These are phyloP conservation scores for Wallacemonas sp. DNA, from an alignment of 208 protist species.

Conservation along the genomic window DNA sequence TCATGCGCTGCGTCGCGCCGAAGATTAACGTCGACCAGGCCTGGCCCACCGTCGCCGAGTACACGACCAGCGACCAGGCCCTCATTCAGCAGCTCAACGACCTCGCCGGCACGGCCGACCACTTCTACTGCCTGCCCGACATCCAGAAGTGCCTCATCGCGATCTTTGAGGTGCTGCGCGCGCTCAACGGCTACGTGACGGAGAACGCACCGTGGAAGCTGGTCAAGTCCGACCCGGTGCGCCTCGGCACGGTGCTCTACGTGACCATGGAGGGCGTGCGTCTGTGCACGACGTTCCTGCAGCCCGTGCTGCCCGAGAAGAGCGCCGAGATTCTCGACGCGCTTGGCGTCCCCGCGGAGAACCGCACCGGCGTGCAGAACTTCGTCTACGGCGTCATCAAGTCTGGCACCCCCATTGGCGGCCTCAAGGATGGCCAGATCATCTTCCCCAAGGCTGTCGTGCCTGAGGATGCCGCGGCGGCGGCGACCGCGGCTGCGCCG, in stretches of 20 bases:
- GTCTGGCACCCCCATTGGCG: constrained; percentile 60
- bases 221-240: constrained; percentile 73
- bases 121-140: constrained; percentile 86
- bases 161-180: constrained; percentile 87
- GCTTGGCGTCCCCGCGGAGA: constrained; percentile 72
- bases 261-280: constrained; percentile 90
- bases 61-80: constrained; percentile 59
- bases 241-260: constrained; percentile 90
- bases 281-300: constrained; percentile 75
- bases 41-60: constrained; percentile 71
- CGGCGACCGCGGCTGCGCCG: not conserved
- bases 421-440: constrained; percentile 53
- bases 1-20: constrained; percentile 78
- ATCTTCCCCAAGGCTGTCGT: constrained; percentile 72
- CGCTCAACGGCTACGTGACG: constrained; percentile 90
- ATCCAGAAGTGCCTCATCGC: constrained; percentile 84
- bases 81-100: constrained; percentile 68
- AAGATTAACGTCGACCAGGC: constrained; percentile 84
- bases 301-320: constrained; percentile 86
- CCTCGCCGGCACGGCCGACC: constrained; percentile 72
- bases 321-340: constrained; percentile 80
- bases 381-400: constrained; percentile 70
- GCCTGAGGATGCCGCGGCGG: constrained; percentile 24
- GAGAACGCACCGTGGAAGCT: constrained; percentile 94
- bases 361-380: constrained; percentile 54